These are phyloP conservation scores for Aspergillus pseudoterreus DNA, from an alignment of 2,329 filamentous ascomycete genomes.

Conservation along the genomic window DNA sequence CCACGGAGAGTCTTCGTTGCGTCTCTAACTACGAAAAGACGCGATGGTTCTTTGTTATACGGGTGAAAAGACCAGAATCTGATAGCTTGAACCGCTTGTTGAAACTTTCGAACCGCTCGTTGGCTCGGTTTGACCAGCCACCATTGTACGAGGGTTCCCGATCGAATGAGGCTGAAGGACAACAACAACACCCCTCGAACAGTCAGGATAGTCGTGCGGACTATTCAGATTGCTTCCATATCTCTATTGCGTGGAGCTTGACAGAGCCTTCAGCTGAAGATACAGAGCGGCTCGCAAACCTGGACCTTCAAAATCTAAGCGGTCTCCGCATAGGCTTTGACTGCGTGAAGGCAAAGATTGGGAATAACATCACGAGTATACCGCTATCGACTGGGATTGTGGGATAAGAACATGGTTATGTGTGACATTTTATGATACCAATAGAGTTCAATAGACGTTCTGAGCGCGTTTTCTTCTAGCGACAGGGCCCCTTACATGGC, in stretches of 20 bases:
- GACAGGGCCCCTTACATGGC: neutral
- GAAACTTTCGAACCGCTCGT: conserved; percentile 61
- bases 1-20: conserved; percentile 55
- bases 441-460: conserved; percentile 1
- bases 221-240: conserved; percentile 65
- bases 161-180: neutral
- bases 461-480: neutral
- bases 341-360: conserved; percentile 70
- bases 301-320: conserved; percentile 29
- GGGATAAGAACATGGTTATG: neutral
- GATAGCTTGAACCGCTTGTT: conserved; percentile 62
- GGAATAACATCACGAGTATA: conserved; percentile 57
- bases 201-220: conserved; percentile 27
- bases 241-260: conserved; percentile 85
- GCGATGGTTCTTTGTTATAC: conserved; percentile 80
- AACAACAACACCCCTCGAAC: too few species aligned
- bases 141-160: conserved; percentile 58
- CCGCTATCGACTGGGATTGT: conserved; percentile 18
- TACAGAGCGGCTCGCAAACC: conserved; percentile 21
- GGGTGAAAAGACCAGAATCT: conserved; percentile 50
- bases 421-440: neutral
- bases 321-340: conserved; percentile 53
- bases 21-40: conserved; percentile 63
- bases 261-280: conserved; percentile 48
- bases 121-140: conserved; percentile 61